Evolutionary conservation across 768 basidiomycete genomes (phyloP), one percentile per base, ranked within the genome.

Genomic region (Flagelloscypha sp.): DNA sequence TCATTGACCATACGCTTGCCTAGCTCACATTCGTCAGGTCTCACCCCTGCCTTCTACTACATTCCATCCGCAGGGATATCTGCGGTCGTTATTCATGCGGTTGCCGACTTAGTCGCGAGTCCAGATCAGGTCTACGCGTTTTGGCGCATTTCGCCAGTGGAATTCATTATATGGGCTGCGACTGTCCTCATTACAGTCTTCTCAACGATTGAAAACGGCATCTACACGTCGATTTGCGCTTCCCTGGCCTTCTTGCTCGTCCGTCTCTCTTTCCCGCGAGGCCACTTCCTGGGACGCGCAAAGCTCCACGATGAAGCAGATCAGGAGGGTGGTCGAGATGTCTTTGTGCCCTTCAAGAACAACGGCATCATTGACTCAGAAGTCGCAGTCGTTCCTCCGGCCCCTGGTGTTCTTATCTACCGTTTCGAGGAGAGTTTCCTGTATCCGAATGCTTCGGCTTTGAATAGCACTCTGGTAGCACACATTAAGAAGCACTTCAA

Each of bases 71-170:
- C 84, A 6, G 77, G 68, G 18, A 72, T 98, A n/a, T 82, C 88
- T 8, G 94, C 93, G 21, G 74, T 97, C 44, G 94, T 98, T 53
- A 94, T 97, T 46, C 90, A 94, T 52, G 88, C 88, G 24, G 88
- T 93, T 12, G 79, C 77, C 5, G 82, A 84, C 61, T 67, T 99
- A 33, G 83, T 99, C 35, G 84, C 90, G 11, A 75, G 81, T 0
- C 95, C 93, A 0, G 57, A 70, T 30, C 63, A 86, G 57, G 79
- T 84, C 11, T 97, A 83, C 59, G 69, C 72, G 2, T 99, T 80
- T 68, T 99, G 95, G 95, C 77, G 87, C 19, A 79, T 94, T 16
- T 86, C 85, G 0, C 95, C 95, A 0, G 61, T 97, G 33, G 95
- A 99, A 51, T 92, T 86, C 59, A 21, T 92, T 47, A 92, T 94